Evolutionary conservation across 495 filamentous ascomycete species (phyloP).

Genomic region (Podospora pseudopauciseta): DNA sequence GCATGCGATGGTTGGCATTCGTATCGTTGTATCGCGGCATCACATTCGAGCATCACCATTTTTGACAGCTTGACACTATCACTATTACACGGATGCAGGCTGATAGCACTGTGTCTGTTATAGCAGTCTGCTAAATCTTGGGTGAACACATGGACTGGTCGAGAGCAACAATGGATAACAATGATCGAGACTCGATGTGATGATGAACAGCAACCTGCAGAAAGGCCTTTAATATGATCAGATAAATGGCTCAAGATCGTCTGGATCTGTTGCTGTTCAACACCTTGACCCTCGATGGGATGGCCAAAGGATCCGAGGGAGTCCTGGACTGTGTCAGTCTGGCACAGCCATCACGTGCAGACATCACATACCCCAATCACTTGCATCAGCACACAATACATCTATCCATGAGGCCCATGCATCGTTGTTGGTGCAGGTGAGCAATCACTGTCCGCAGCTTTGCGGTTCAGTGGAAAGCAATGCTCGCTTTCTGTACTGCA

Average conservation of each 20-base stretch:
- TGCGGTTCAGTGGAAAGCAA: neutral
- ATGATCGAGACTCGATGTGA: neutral
- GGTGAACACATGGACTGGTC: too few relatives aligned
- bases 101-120: neutral
- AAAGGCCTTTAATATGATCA: neutral
- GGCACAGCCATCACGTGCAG: neutral
- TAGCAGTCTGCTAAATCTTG: neutral
- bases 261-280: too few relatives aligned
- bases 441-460: neutral
- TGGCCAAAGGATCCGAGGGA: neutral
- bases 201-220: neutral
- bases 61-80: neutral
- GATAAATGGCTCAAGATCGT: too few relatives aligned
- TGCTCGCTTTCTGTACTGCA: neutral
- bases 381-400: neutral
- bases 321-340: neutral
- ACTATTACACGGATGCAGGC: neutral
- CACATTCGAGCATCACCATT: neutral
- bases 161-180: too few relatives aligned
- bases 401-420: neutral
- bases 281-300: neutral
- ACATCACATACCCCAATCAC: neutral
- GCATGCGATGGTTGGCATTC: neutral
- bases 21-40: neutral
- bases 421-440: neutral